Base-by-base conservation (phyloP, 1,284 basidiomycete species). In the Apiotrichum laibachii region DNA sequence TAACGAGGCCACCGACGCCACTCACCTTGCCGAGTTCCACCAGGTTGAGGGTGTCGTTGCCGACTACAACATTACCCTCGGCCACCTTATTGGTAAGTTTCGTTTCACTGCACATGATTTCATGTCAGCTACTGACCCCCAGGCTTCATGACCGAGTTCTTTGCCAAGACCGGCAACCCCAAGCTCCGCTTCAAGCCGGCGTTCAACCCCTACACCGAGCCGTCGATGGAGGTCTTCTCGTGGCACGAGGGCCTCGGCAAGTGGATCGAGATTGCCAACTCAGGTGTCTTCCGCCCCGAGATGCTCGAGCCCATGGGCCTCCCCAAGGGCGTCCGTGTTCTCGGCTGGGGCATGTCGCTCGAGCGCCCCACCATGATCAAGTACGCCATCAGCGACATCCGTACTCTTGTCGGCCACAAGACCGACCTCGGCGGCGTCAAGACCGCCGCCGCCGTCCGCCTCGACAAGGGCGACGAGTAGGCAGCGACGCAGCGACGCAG, bases 341-440 rank as follows among this genome's bases (percentile, higher is more conserved):
- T 96, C 66, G 96, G 96, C 19, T 99, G 95, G 92, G 96, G 96
- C 56, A 85, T 99, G 66, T 86, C 88, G 72, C 82, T 99, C 39
- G 96, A 99, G 80, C 82, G 96, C 63, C 96, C 96, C n/a, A 99
- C 96, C 1, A 99, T 99, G 96, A 99, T 99, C 80, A 86, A 92
- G 90, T 84, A 84, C 73, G 82, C 81, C 40, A 95, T 99, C 75
- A 94, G 88, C 77, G 98, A 99, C 76, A 99, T 99, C 70, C 84
- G 96, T 63, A 93, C 95, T 40, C 82, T 99, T 48, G 90, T 99
- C 53, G 96, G 96, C 15, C 96, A 99, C 83, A 99, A 97, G 81
- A 92, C 93, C 21, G 88, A 91, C 53, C 85, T 95, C 69, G 92
- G 92, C 63, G 85, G 83, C 62, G 88, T 96, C 66, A 92, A 93